These are phyloP conservation scores for Parascedosporium putredinis DNA, from an alignment of 2,329 filamentous ascomycete species.

Conservation along the genomic window DNA sequence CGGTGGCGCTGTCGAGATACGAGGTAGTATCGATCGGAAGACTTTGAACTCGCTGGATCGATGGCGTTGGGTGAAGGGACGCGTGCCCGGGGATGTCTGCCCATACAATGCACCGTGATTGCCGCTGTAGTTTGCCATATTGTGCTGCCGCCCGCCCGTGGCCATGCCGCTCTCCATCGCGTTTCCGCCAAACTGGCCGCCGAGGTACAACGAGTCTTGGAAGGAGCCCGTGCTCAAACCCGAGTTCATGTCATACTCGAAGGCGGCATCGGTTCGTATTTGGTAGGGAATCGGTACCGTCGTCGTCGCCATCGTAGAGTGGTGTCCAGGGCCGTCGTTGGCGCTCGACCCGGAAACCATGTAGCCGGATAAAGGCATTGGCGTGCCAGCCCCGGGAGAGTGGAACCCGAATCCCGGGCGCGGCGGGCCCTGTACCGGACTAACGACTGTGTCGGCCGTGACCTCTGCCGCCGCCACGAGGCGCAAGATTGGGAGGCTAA, in stretches of 20 bases:
- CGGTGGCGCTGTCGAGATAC: background rate
- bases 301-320: background rate
- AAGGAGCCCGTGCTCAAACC: background rate
- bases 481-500: constrained; percentile 68
- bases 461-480: constrained; percentile 43
- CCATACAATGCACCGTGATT: background rate
- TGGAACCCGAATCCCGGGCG: constrained; percentile 16
- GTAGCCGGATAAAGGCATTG: constrained; percentile 13
- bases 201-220: constrained; percentile 2
- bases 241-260: background rate
- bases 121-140: background rate
- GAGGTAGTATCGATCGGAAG: constrained; percentile 2
- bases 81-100: background rate
- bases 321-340: background rate
- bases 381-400: too few relatives aligned
- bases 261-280: background rate
- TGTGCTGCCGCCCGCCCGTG: background rate
- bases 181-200: background rate
- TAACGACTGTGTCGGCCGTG: constrained; percentile 54
- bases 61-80: background rate
- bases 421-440: constrained; percentile 50
- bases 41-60: constrained; percentile 4
- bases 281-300: background rate
- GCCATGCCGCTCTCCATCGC: background rate
- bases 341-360: background rate